Evolutionary conservation across 805 yeast genomes (phyloP).

Genomic region (Myxozyma melibiosi): DNA sequence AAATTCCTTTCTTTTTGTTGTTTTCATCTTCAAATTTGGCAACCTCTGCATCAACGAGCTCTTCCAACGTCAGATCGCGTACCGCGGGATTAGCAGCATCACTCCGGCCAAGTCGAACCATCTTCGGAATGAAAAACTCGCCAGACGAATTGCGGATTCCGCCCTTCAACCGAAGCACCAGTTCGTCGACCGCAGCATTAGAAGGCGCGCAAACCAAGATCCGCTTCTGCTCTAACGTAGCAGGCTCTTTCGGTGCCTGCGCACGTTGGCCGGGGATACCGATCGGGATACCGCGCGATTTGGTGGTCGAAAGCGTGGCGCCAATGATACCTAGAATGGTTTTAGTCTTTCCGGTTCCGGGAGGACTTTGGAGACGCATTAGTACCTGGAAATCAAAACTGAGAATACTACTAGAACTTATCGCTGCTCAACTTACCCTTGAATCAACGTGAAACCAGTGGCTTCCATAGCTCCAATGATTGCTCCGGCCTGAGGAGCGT

Average conservation of each 20-base stretch:
- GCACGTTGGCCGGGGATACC: constrained; percentile 37
- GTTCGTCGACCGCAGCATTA: constrained; percentile 97
- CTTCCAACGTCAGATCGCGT: constrained; percentile 81
- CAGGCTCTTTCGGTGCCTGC: constrained; percentile 11
- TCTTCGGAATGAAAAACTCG: constrained; percentile 55
- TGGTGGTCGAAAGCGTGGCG: constrained; percentile 50
- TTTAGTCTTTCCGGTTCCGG: constrained; percentile 97
- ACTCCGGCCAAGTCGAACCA: constrained; percentile 86
- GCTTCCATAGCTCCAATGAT: constrained; percentile 68
- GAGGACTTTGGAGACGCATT: constrained; percentile 55
- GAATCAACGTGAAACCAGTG: constrained; percentile 85
- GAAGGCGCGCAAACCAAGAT: constrained; percentile 95
- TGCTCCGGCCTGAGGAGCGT: constrained; percentile 89
- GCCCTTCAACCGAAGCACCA: constrained; percentile 74
- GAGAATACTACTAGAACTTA: no score
- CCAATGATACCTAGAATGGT: constrained; percentile 93
- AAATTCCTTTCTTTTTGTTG: constrained; percentile 34
- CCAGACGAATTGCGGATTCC: constrained; percentile 60
- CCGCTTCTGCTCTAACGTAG: constrained; percentile 48
- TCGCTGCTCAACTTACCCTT: constrained; percentile 60
- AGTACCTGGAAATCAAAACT: background rate
- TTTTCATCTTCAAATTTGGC: constrained; percentile 34
- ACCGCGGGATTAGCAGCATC: constrained; percentile 86
- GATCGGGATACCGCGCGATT: constrained; percentile 32
- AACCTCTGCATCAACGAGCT: constrained; percentile 68